Evolutionary conservation across 306 rosid genomes (phyloP).

Genomic region (Trifolium dubium): DNA sequence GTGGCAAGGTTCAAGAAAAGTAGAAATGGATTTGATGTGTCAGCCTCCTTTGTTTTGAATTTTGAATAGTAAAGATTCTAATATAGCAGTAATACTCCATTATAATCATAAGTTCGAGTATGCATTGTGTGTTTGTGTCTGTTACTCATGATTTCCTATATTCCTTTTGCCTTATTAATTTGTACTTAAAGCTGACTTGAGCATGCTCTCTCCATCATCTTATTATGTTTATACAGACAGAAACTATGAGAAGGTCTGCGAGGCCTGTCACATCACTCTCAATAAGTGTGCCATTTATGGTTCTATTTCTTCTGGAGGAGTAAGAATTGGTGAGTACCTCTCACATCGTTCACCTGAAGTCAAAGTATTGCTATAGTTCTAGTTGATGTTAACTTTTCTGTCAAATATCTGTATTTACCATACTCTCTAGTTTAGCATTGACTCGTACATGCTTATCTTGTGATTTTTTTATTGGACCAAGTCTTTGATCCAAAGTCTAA

Average conservation of each 20-base stretch:
- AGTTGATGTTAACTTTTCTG: constrained; percentile 18
- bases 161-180: constrained; percentile 4
- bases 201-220: constrained; percentile 35
- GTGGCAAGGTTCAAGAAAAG: not conserved
- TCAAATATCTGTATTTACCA: not conserved
- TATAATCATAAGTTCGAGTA: not conserved
- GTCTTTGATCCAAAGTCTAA: not conserved
- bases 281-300: constrained; percentile 81
- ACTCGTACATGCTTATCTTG: not conserved
- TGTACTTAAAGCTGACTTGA: constrained; percentile 38
- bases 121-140: constrained; percentile 5
- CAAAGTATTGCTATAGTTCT: constrained; percentile 1
- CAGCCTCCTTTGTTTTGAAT: not conserved
- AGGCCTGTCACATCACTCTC: constrained; percentile 77
- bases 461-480: not conserved
- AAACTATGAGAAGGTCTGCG: constrained; percentile 81
- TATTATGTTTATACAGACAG: constrained; percentile 55
- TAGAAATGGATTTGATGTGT: constrained; percentile 8
- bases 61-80: constrained; percentile 24
- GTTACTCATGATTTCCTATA: constrained; percentile 27
- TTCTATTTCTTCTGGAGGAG: constrained; percentile 75
- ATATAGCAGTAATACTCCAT: too few relatives aligned
- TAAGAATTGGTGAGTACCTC: constrained; percentile 74
- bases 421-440: not conserved
- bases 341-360: not conserved